phyloP scores from a whole-genome alignment of 352 stramenopile genomes.

The Globisporangium carolinianum region DNA sequence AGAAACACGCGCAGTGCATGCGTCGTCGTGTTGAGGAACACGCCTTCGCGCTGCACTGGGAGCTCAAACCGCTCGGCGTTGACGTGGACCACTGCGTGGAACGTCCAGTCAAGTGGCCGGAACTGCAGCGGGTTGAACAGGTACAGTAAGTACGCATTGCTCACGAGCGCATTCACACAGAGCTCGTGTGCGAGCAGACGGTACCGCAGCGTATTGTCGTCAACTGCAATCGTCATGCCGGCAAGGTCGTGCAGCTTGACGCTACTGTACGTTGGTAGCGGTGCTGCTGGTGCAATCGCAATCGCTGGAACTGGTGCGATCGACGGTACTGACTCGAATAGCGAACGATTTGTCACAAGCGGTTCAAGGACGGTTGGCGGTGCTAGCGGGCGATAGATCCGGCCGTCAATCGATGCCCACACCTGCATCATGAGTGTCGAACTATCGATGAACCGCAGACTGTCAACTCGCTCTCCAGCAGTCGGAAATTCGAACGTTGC shows the following conservation, averaged over 20 bases:
- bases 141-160: constrained; percentile 85
- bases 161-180: constrained; percentile 76
- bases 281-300: constrained; percentile 4
- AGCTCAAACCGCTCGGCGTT: constrained; percentile 39
- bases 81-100: constrained; percentile 56
- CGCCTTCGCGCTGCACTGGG: constrained; percentile 63
- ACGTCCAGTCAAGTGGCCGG: constrained; percentile 78
- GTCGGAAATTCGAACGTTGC: constrained; percentile 48
- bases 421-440: constrained; percentile 85
- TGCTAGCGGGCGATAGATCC: constrained; percentile 75
- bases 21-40: constrained; percentile 72
- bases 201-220: constrained; percentile 82
- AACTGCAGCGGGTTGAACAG: constrained; percentile 82
- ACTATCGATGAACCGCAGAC: constrained; percentile 36
- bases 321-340: not conserved
- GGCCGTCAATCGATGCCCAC: constrained; percentile 73
- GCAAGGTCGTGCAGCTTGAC: constrained; percentile 78
- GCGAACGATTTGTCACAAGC: not conserved
- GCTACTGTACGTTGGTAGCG: constrained; percentile 20
- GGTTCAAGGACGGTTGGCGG: constrained; percentile 49
- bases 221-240: constrained; percentile 80
- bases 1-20: constrained; percentile 71
- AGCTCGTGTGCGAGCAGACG: constrained; percentile 42
- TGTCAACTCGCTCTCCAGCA: constrained; percentile 1
- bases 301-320: not conserved